Base-by-base conservation (phyloP, 352 stramenopile species). In the Globisporangium viniferum region DNA sequence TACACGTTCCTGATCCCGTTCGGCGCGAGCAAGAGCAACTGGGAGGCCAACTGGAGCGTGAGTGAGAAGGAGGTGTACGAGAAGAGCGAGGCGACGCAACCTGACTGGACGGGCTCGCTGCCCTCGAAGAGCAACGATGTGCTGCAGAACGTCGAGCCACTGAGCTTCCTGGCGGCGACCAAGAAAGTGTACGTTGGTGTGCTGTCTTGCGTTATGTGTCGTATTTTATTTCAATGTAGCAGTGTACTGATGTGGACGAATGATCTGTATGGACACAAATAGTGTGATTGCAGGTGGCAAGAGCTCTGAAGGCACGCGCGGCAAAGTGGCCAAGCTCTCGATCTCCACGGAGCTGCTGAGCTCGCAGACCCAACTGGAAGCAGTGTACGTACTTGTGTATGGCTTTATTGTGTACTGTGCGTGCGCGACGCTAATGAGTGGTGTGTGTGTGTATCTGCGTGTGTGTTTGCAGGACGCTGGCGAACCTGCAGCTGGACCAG, bases 1-100 rank as follows among this genome's bases (percentile, higher is more conserved):
- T 88, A 88, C 59, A 77, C 74, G 1, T 89, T 91, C 44, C 72
- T 88, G 46, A 78, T 91, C 53, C 79, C 82, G n/a, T 89, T 89
- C 44, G 81, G 79, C 24, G 55, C 9, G 14, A 73, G 66, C 22
- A 60, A 79, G 70, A 86, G 77, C 66, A 77, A 78, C 27, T 85
- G 68, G 60, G 79, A 89, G 48, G 60, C 59, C 27, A 86, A 73
- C 35, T 88, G 79, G 74, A 81, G 59, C 12, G 24, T 12, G 3
- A 73, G 59, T 15, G 66, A 63, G 22, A 70, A 68, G 8, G 64
- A 75, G 5, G 74, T 54, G 48, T 72, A 62, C 12, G 71, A 77
- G 24, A 58, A 67, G 46, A 59, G 39, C 1, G 68, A 71, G n/a
- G 49, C 36, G 2, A 60, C 9, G 2, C 36, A 73, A 49, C 65